These are phyloP conservation scores for Trametes villosa DNA, from an alignment of 768 basidiomycete genomes.

Conservation along the genomic window DNA sequence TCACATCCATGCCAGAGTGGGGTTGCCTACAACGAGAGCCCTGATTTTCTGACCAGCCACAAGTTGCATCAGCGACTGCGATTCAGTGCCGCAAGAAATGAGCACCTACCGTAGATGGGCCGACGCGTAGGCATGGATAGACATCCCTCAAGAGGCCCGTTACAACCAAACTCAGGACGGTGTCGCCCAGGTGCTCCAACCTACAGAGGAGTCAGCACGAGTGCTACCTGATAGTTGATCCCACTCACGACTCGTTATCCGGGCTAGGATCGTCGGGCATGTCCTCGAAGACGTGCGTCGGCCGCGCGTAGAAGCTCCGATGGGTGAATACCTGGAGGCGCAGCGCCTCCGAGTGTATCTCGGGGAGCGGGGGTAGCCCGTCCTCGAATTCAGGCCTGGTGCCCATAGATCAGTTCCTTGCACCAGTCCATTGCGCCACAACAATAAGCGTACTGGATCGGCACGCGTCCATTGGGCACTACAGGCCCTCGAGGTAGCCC, in stretches of 20 bases:
- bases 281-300: conserved; percentile 80
- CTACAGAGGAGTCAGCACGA: conserved; percentile 39
- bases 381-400: conserved; percentile 40
- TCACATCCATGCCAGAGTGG: conserved; percentile 73
- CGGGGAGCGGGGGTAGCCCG: conserved; percentile 60
- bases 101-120: conserved; percentile 69
- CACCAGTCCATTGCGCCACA: neutral
- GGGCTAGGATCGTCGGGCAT: conserved; percentile 70
- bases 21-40: conserved; percentile 73
- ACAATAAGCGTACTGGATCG: neutral
- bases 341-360: conserved; percentile 51
- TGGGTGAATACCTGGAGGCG: conserved; percentile 72
- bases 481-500: conserved; percentile 9
- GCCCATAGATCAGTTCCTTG: neutral
- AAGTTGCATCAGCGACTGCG: too few relatives aligned
- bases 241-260: conserved; percentile 74
- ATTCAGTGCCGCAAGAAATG: neutral
- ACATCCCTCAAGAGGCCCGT: conserved; percentile 65
- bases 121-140: conserved; percentile 74
- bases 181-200: conserved; percentile 77
- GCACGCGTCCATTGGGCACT: conserved; percentile 11
- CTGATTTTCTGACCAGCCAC: conserved; percentile 83
- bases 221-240: neutral
- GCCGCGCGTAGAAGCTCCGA: conserved; percentile 69
- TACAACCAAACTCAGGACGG: conserved; percentile 69